Base-by-base conservation (phyloP, 129 eudicot species). In the Daucus carota region DNA sequence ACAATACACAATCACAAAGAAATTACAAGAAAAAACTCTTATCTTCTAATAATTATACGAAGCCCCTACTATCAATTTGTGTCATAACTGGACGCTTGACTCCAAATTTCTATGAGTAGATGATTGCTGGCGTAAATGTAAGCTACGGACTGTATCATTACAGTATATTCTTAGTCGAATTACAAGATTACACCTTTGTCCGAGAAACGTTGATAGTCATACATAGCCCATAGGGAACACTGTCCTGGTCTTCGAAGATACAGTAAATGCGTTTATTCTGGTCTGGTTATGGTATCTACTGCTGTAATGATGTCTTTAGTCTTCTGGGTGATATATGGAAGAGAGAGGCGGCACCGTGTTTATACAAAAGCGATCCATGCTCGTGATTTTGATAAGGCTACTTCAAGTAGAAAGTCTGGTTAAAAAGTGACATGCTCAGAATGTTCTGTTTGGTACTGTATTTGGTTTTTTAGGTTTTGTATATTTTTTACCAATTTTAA, bases 281-380 rank as follows among this genome's bases (percentile, higher is more conserved):
- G 97, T 38, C 81, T 91, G 77, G 81, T 90, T 67, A 79, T 90
- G 94, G 99, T 90, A 42, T 86, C 96, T 1, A 24, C 80, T 26
- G 94, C 99, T 68, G 97, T 92, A 16, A 73, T 92, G 91, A 46
- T 92, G 52, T 95, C 96, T 20, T 86, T 95, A 10, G 80, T 88
- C 70, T 88, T 89, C 83, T 95, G 97, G 95, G 92, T 95, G 22
- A 73, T 92, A 41, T 95, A 95, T 20, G 99, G 97, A 45, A 82
- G 97, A 68, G 99, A 95, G 79, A 87, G 99, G 76, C 80, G 86
- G 82, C 96, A 92, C 72, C 92, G 99, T 13, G 85, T 91, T 18
- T 91, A 86, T 79, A 91, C 97, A 8, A 94, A 91, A 80, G 81
- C 75, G 72, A 85, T 78, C 12, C 66, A 45, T 65, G 83, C 79